Conservation (phyloP, 2,329 filamentous ascomycete genomes). For the Aspergillus arachidicola region DNA sequence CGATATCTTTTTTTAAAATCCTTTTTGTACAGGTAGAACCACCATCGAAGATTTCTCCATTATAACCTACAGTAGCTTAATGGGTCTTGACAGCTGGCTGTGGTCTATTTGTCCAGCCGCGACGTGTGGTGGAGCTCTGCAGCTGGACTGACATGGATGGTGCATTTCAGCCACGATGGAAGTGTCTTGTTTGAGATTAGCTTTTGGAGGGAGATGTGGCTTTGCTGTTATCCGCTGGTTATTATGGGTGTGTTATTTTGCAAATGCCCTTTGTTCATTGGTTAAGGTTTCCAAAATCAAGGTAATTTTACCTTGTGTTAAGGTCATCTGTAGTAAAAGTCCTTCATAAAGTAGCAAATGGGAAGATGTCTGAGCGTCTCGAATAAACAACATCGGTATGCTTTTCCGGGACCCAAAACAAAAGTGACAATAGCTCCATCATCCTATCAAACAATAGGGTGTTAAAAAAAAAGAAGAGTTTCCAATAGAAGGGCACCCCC, state of each 20-base stretch:
- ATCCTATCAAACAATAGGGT: not conserved
- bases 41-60: not conserved
- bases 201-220: not conserved
- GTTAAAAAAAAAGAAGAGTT: not conserved
- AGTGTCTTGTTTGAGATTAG: constrained; percentile 5
- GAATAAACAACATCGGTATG: not conserved
- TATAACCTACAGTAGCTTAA: constrained; percentile 8
- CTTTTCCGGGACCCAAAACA: not conserved
- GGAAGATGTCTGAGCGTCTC: not conserved
- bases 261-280: not conserved
- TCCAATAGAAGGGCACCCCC: constrained; percentile 2
- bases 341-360: not conserved
- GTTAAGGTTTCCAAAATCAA: not conserved
- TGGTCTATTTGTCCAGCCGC: constrained; percentile 15
- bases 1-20: not conserved
- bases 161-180: constrained; percentile 8
- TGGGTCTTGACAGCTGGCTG: constrained; percentile 20
- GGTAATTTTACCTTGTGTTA: not conserved
- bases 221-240: not conserved
- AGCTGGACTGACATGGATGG: not conserved
- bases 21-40: constrained; percentile 2
- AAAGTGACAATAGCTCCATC: not conserved
- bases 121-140: constrained; percentile 2
- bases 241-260: not conserved
- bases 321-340: not conserved